Evolutionary conservation across 495 filamentous ascomycete genomes (phyloP), one percentile per base, ranked within the genome.

Genomic region (Thozetella sp.): DNA sequence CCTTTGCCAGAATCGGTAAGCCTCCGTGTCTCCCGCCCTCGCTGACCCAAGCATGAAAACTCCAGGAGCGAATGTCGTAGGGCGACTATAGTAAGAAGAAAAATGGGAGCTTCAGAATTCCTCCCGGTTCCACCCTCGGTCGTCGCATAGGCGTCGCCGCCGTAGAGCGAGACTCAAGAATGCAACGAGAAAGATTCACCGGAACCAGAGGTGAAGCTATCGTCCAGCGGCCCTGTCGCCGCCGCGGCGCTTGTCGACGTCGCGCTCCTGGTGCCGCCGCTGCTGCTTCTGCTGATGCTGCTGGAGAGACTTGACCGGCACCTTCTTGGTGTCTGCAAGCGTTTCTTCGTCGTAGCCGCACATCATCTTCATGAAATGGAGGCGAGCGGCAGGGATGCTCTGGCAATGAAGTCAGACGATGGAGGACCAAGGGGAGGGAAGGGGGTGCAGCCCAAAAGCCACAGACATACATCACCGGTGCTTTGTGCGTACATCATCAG

Each of bases 401-500:
- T 84, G 46, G n/a, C n/a, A n/a, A n/a, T n/a, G n/a, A n/a, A n/a
- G 2, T 2, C 37, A 26, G 43, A 9, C 25, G 24, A 46, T 60
- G 34, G 22, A 52, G 53, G 9, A 26, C 13, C 17, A 56, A 37
- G 6, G 2, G 22, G 23, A 22, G 12, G 57, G 58, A 34, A 34
- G 59, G 46, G 26, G 25, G 22, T 34, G 37, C 25, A 55, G 57
- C 26, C 43, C 30, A 48, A 30, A 57, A 27, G 24, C 34, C 40
- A 26, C n/a, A 25, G 22, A 67, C 73, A 63, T 67, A 84, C 81
- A 46, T 78, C 72, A 51, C 67, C 73, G 34, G 76, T 75, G 34
- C 73, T 69, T 55, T 80, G 70, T 15, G 81, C 75, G 25, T 79
- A 75, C 78, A 83, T 83, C 74, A 82, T 81, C 23, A 85, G 66